Evolutionary conservation across 176 grass and related monocot species (phyloP), one percentile per base, ranked within the genome.

Genomic region (Paspalum vaginatum): DNA sequence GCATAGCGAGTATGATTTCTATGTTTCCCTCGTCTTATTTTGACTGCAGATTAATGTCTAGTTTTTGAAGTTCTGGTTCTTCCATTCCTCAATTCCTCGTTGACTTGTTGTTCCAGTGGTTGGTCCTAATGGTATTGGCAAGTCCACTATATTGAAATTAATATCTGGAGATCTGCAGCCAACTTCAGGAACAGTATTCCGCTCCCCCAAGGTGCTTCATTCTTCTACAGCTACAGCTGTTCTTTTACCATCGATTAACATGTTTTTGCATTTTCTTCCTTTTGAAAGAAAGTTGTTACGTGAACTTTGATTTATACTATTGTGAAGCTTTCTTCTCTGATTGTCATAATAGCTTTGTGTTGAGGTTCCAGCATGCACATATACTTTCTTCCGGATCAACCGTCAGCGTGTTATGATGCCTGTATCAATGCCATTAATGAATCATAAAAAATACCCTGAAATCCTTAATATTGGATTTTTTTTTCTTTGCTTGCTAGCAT

Each of bases 111-210:
- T 86, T 90, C 68, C 75, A 98, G 92, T 98, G 95, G 95, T 98
- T 84, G 95, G 95, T 87, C 71, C 95, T 52, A 98, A 98, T 85
- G 95, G 95, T 21, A 98, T 98, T 87, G 95, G 92, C 68, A 98
- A 98, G 81, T 98, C 95, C 46, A 98, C 95, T 56, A 94, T 98
- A 92, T 81, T 98, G 32, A 98, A 98, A 83, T 69, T 98, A 32
- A 98, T 98, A 83, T 98, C 95, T 4, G 92, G 95, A 78, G 95
- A 98, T 2, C 92, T 98, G 66, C 95, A 98, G 78, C 95, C 95
- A 65, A 98, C 95, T 89, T 98, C 95, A 6, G 95, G 95, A 80
- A 98, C 95, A 74, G 87, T 93, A 21, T 94, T 92, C 74, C 95
- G 90, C 39, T 98, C 95, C 45, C 86, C 95, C 56, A 98, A 94